Base-by-base conservation (phyloP, 176 grass and related monocot genomes). In the Puya raimondii region DNA sequence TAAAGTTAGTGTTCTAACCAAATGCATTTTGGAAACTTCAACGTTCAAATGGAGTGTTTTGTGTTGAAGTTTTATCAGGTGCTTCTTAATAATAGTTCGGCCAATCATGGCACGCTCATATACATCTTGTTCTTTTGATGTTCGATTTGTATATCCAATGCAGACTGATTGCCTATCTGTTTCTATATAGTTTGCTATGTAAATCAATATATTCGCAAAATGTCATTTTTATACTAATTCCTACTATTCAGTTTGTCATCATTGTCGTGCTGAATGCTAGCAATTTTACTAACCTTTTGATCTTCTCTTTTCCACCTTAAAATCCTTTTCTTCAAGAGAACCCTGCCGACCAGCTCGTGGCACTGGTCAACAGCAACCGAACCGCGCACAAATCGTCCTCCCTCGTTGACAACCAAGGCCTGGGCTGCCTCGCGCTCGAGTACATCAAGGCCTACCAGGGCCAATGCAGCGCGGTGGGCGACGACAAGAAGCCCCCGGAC, bases 361-460 rank as follows among this genome's bases (percentile, higher is more conserved):
- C 74, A 48, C 67, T 84, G 77, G 70, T 97, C 64, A 90, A 97
- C 84, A 72, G 64, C 77, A 97, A 97, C 68, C 74, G 89, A 53
- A 99, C 94, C 0, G 74, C 94, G 15, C 80, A 82, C 74, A 93
- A 99, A 76, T 86, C 87, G 13, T 65, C 78, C n/a, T 3, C 69
- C 26, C 78, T 93, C 54, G 71, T 70, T 0, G 89, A 93, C 33
- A 93, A 91, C 71, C 86, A 76, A 64, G 94, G 89, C 49, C 80
- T 91, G 14, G 94, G 89, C 61, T 99, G 94, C 82, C 71, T 99
- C 16, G 87, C 89, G n/a, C 84, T 99, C 17, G 59, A 99, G 72
- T 91, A 93, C 82, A 93, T 93, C 71, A 93, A 93, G 82, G 94
- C 81, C 48, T 99, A 93, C 1, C 4, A 83, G 63, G 94, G 94